Evolutionary conservation across 129 eudicot genomes (phyloP).

Genomic region (Flaveria sonorensis): DNA sequence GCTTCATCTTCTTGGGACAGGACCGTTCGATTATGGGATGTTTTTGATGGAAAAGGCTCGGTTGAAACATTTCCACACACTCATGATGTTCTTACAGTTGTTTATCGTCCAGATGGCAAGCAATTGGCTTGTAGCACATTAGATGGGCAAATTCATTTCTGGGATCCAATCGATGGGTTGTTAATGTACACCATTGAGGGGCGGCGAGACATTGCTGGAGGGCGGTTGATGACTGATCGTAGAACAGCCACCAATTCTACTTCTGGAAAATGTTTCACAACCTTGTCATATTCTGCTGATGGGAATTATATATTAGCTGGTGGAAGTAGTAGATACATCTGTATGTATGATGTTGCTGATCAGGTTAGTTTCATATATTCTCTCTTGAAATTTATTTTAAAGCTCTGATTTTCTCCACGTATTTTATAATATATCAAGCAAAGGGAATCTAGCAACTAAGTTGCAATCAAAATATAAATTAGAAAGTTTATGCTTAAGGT

Average conservation of each 20-base stretch:
- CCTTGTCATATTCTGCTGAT: slow-evolving; percentile 91
- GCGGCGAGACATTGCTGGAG: slow-evolving; percentile 93
- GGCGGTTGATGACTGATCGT: slow-evolving; percentile 93
- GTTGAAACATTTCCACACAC: slow-evolving; percentile 84
- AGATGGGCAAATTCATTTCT: slow-evolving; percentile 92
- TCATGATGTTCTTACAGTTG: slow-evolving; percentile 93
- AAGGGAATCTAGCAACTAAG: slow-evolving; percentile 6
- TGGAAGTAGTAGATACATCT: slow-evolving; percentile 87
- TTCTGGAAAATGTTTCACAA: slow-evolving; percentile 89
- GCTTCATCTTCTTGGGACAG: slow-evolving; percentile 99
- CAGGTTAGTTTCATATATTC: slow-evolving; percentile 60
- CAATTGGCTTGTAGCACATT: slow-evolving; percentile 92
- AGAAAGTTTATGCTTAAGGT: neutral
- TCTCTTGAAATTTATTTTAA: neutral
- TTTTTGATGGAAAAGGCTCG: slow-evolving; percentile 89
- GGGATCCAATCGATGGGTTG: slow-evolving; percentile 89
- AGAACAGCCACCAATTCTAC: slow-evolving; percentile 85
- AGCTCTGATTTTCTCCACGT: neutral
- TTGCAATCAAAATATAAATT: neutral
- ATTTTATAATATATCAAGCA: neutral
- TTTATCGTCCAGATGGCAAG: slow-evolving; percentile 96
- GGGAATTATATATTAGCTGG: slow-evolving; percentile 97
- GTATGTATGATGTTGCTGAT: slow-evolving; percentile 97
- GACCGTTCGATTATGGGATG: slow-evolving; percentile 92
- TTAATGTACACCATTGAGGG: slow-evolving; percentile 95